Evolutionary conservation across 768 basidiomycete genomes (phyloP), one percentile per base, ranked within the genome.

Genomic region (Termitomyces sp.): DNA sequence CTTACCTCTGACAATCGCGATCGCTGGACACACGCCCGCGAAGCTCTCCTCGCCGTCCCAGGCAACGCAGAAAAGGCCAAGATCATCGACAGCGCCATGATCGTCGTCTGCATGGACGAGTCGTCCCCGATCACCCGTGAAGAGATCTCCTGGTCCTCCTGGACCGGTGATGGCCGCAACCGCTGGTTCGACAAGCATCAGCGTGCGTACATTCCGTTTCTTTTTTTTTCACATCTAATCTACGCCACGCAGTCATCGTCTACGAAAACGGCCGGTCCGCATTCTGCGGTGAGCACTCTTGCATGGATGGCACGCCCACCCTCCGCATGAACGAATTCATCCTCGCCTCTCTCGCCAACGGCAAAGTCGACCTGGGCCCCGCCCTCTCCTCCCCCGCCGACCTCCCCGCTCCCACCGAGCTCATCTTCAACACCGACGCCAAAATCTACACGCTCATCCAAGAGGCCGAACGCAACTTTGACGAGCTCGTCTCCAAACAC

Each of bases 111-210:
- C 42, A 76, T 99, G 21, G 96, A 98, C 64, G 91, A 93, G 68
- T 80, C 80, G 11, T 78, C 79, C 39, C 96, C 96, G 0, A 74
- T 90, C 32, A 89, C 89, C 5, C 79, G 92, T 40, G 90, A 96
- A 61, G 85, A 91, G 28, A 77, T 89, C 12, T 89, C 89, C 55
- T 89, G 89, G 86, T 76, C 73, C 19, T 83, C 84, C 48, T 98
- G 96, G 94, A 86, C 86, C 23, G 96, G 94, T 32, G 82, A 96
- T 62, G 95, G 93, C 23, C 77, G 85, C 49, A 97, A 96, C 69
- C 77, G 96, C 58, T 99, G 89, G 79, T 98, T 87, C 67, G 97
- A 98, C 77, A 99, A 99, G 72, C 96, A 98, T 67, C 91, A 98
- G 67, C 65, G 92, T 94, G 68, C 34, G 88, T 77, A 0, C 16